Evolutionary conservation across 495 filamentous ascomycete genomes (phyloP), one percentile per base, ranked within the genome.

Genomic region (Aspergillus wentii): DNA sequence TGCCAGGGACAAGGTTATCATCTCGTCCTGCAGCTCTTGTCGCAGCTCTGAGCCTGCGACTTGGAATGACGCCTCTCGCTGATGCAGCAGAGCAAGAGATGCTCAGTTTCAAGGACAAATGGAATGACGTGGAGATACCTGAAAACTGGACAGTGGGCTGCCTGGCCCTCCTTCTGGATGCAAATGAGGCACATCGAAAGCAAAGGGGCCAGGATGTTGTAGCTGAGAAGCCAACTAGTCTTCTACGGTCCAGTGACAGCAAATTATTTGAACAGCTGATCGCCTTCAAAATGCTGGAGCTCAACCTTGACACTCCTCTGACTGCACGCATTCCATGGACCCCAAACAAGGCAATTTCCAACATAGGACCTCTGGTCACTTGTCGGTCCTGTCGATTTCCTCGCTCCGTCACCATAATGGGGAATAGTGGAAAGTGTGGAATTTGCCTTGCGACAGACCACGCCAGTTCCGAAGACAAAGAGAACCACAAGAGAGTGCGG

Each of bases 331-430:
- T 65, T n/a, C 51, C 62, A 3, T 73, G 64, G 66, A 61, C 49
- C 4, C 69, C 69, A 3, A 34, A 62, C 9, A 70, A 69, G 52
- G 55, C 51, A 17, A 50, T 39, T 20, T 49, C 50, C 0, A 31
- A 55, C 2, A 33, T 71, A 5, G 66, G 69, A 5, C 68, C 64
- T 1, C 27, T 60, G 9, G 52, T 49, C 3, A 42, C 46, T n/a
- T 73, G 69, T 44, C 58, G 51, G 30, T 41, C 20, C 10, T 74
- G 66, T 34, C 28, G 61, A n/a, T 62, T 48, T 26, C 65, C 67
- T 2, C 54, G 70, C 0, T 74, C 68, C 0, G 65, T 72, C 1
- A 71, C 64, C 8, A 48, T 74, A 3, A 72, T 72, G 64, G 54
- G 51, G 1, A 9, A 33, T 0, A 34, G 49, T 17, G 54, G 56